Evolutionary conservation across 2,329 filamentous ascomycete genomes (phyloP).

Genomic region (Fusarium hainanense): DNA sequence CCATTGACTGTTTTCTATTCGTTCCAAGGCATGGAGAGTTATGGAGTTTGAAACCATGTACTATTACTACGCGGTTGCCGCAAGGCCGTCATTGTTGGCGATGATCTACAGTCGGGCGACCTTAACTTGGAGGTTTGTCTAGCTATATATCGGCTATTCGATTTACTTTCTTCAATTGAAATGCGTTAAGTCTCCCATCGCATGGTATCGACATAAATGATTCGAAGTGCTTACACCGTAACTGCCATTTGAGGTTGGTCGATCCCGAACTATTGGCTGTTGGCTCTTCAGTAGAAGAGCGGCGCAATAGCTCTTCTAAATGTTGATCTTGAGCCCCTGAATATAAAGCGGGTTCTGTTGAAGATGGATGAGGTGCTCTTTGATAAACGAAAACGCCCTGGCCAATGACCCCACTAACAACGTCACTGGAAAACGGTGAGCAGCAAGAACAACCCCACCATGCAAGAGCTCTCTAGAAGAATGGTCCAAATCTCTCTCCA

Average conservation of each 20-base stretch:
- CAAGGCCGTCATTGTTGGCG: constrained; percentile 12
- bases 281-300: not conserved
- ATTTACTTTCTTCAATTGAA: not conserved
- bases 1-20: constrained; percentile 7
- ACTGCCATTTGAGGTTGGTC: not conserved
- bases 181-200: not conserved
- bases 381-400: not conserved
- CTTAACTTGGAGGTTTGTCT: not conserved
- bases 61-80: constrained; percentile 20
- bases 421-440: constrained; percentile 35
- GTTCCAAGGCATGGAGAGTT: constrained; percentile 17
- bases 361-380: constrained; percentile 3
- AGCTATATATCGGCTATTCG: not conserved
- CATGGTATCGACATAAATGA: not conserved
- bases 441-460: constrained; percentile 32
- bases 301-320: not conserved
- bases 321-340: not conserved
- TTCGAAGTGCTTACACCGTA: not conserved
- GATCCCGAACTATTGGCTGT: not conserved
- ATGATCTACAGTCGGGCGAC: not conserved
- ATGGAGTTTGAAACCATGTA: constrained; percentile 26
- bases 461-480: constrained; percentile 3
- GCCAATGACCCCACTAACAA: constrained; percentile 37
- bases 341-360: constrained; percentile 14
- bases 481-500: constrained; percentile 32